Conservation (phyloP, 495 filamentous ascomycete genomes). For the Penicillium arizonense region DNA sequence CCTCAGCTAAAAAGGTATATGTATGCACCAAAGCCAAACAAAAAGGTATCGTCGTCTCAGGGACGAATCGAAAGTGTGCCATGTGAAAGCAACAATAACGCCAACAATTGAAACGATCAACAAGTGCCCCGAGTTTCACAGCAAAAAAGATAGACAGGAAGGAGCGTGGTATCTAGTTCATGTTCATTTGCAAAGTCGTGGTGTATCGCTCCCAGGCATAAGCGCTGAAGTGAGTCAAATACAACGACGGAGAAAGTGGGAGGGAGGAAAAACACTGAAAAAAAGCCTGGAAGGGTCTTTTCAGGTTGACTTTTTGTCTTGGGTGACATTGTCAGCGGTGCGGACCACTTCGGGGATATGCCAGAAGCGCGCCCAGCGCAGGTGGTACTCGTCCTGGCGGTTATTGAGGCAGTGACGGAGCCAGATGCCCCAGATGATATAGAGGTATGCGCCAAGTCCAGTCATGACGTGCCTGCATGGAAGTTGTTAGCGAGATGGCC, state of each 20-base stretch:
- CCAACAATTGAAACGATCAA: background rate
- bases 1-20: slow-evolving; percentile 6
- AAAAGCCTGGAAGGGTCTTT: background rate
- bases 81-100: background rate
- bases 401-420: slow-evolving; percentile 77
- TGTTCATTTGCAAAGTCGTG: slow-evolving; percentile 2
- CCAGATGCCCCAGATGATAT: slow-evolving; percentile 87
- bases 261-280: background rate
- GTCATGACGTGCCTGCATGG: slow-evolving; percentile 62
- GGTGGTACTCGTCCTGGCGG: slow-evolving; percentile 69
- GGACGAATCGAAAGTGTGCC: slow-evolving; percentile 5
- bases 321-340: slow-evolving; percentile 31
- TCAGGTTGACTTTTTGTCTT: slow-evolving; percentile 44
- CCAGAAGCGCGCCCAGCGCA: slow-evolving; percentile 69
- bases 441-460: slow-evolving; percentile 71
- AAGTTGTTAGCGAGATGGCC: slow-evolving; percentile 6
- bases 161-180: slow-evolving; percentile 6
- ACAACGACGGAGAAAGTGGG: background rate
- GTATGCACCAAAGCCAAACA: slow-evolving; percentile 8
- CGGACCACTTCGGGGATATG: slow-evolving; percentile 66
- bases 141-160: slow-evolving; percentile 5
- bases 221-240: background rate
- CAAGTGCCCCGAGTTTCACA: background rate
- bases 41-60: slow-evolving; percentile 4
- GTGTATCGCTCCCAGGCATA: background rate